Evolutionary conservation across 306 rosid genomes (phyloP).

Genomic region (Rubus idaeus): DNA sequence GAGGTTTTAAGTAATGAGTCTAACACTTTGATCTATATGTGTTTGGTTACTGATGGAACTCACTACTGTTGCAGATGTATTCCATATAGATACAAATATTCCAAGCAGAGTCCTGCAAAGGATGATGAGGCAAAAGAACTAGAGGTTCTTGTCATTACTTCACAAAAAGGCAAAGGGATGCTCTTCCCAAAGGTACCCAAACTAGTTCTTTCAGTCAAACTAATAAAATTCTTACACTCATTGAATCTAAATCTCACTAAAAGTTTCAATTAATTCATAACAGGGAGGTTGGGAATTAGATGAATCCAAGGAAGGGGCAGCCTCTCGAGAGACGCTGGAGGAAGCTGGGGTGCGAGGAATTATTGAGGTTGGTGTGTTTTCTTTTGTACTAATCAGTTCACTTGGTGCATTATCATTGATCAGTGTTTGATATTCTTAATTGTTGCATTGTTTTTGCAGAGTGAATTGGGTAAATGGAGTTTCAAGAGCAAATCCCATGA

Average conservation of each 20-base stretch:
- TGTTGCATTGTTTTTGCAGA: constrained; percentile 32
- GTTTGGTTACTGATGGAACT: constrained; percentile 6
- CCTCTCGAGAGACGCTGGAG: constrained; percentile 76
- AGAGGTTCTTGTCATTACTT: constrained; percentile 80
- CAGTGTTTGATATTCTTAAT: background rate
- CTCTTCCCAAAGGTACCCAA: constrained; percentile 79
- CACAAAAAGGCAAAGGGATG: constrained; percentile 88
- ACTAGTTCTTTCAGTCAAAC: background rate
- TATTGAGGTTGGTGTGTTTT: constrained; percentile 49
- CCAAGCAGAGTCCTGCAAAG: constrained; percentile 32
- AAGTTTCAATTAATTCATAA: background rate
- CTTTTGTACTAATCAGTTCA: background rate
- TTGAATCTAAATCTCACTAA: background rate
- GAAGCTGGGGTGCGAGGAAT: constrained; percentile 92
- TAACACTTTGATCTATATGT: background rate
- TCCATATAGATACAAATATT: constrained; percentile 67
- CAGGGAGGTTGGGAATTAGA: constrained; percentile 98
- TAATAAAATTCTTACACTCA: background rate
- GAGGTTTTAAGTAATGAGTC: too few relatives aligned
- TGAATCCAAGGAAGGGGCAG: constrained; percentile 85
- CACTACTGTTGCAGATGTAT: constrained; percentile 65
- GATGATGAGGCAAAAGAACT: constrained; percentile 41
- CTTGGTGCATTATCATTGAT: background rate
- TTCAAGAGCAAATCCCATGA: constrained; percentile 87
- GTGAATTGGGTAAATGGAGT: constrained; percentile 79